phyloP scores from a whole-genome alignment of 176 grass and related monocot genomes.

The Oryza rufipogon region DNA sequence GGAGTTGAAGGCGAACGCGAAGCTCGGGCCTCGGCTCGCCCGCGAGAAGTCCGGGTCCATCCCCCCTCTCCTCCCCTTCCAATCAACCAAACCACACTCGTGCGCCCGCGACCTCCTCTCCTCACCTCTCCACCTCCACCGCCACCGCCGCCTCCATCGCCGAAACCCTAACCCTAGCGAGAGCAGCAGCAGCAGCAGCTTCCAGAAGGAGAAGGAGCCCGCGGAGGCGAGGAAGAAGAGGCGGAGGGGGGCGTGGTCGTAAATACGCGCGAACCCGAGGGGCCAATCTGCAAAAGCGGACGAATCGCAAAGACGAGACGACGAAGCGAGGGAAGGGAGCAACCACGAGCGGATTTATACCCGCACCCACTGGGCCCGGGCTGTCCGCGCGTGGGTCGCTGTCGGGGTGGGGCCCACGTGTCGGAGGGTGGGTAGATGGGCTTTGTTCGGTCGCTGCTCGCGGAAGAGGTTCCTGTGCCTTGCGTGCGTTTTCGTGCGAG shows the following conservation, averaged over 20 bases:
- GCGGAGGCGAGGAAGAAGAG: background rate
- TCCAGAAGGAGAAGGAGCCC: background rate
- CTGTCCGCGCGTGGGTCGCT: background rate
- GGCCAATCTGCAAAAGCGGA: background rate
- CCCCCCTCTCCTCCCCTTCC: background rate
- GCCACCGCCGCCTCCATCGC: background rate
- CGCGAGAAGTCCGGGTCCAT: slow-evolving; percentile 91
- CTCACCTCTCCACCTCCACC: slow-evolving; percentile 14
- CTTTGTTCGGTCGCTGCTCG: background rate
- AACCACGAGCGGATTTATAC: background rate
- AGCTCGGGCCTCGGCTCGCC: slow-evolving; percentile 63
- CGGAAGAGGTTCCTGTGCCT: background rate
- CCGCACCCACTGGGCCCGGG: background rate
- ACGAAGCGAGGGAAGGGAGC: background rate
- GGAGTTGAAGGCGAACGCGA: slow-evolving; percentile 93
- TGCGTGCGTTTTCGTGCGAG: background rate
- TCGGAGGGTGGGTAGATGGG: background rate
- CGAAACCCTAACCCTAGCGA: slow-evolving; percentile 28
- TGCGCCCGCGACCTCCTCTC: slow-evolving; percentile 1
- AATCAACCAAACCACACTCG: background rate
- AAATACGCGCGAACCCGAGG: background rate
- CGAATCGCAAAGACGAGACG: background rate
- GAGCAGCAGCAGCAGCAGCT: background rate
- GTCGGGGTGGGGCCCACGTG: background rate
- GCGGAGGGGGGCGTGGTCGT: background rate